phyloP scores from a whole-genome alignment of 805 yeast species.

The Isabelozyma rhagii region DNA sequence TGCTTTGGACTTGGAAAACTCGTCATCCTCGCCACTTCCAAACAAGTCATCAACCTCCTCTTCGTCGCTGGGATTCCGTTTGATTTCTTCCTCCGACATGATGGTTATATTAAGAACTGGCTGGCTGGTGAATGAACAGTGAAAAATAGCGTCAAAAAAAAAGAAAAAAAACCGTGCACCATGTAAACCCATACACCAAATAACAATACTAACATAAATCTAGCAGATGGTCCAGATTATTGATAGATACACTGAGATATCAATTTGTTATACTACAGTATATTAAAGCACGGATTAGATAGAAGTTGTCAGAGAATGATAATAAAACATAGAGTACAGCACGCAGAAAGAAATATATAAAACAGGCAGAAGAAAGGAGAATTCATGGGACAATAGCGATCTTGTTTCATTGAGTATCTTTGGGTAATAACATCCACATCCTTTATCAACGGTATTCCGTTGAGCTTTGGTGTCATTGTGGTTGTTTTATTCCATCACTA shows the following conservation, averaged over 20 bases:
- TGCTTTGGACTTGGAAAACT: constrained; percentile 23
- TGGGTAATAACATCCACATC: background rate
- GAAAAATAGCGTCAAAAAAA: background rate
- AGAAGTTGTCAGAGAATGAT: background rate
- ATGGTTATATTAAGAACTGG: background rate
- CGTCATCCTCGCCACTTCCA: constrained; percentile 23
- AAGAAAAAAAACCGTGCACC: background rate
- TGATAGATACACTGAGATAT: too few relatives aligned
- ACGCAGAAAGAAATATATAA: background rate
- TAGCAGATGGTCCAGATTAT: too few relatives aligned
- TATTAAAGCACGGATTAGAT: background rate
- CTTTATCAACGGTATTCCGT: too few relatives aligned
- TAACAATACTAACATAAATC: too few relatives aligned
- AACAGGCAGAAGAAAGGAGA: background rate
- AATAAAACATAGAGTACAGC: background rate
- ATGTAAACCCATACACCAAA: background rate
- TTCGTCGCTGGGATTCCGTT: constrained; percentile 11
- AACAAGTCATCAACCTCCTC: constrained; percentile 35
- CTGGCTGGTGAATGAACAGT: background rate
- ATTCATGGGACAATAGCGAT: background rate
- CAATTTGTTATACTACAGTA: background rate
- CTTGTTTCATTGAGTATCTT: too few relatives aligned
- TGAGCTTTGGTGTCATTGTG: too few relatives aligned
- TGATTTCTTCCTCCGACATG: constrained; percentile 26
- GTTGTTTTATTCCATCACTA: too few relatives aligned